phyloP scores from a whole-genome alignment of 306 rosid genomes.

The Ormosia emarginata region DNA sequence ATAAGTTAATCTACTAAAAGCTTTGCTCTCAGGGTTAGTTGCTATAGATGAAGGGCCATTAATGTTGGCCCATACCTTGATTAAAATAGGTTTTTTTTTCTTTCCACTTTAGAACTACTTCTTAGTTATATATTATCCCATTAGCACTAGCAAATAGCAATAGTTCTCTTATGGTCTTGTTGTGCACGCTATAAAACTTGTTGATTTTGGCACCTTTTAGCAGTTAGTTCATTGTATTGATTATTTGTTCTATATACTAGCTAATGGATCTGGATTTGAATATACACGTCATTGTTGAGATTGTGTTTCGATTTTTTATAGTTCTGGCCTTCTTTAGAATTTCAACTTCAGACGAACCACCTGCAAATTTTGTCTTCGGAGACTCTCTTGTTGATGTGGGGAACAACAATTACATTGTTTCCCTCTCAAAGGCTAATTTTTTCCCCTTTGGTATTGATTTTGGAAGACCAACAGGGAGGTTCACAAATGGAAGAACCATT shows the following conservation, averaged over 20 bases:
- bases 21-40: not conserved
- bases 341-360: conserved; percentile 27
- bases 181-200: not conserved
- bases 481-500: conserved; percentile 66
- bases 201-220: not conserved
- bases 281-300: not conserved
- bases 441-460: conserved; percentile 61
- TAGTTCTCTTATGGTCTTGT: not conserved
- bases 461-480: conserved; percentile 61
- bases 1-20: not conserved
- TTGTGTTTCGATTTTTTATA: not conserved
- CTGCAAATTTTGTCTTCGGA: conserved; percentile 66
- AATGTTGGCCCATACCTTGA: not conserved
- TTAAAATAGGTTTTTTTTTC: not conserved
- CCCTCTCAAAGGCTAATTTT: conserved; percentile 51
- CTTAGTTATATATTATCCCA: not conserved
- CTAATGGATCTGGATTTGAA: conserved; percentile 34
- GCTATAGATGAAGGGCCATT: conserved; percentile 18
- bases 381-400: conserved; percentile 72
- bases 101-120: not conserved
- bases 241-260: not conserved
- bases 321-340: conserved; percentile 15
- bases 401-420: conserved; percentile 55
- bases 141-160: not conserved
- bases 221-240: not conserved